Conservation (phyloP, 1,284 basidiomycete genomes). For the Retiboletus flavoniger region DNA sequence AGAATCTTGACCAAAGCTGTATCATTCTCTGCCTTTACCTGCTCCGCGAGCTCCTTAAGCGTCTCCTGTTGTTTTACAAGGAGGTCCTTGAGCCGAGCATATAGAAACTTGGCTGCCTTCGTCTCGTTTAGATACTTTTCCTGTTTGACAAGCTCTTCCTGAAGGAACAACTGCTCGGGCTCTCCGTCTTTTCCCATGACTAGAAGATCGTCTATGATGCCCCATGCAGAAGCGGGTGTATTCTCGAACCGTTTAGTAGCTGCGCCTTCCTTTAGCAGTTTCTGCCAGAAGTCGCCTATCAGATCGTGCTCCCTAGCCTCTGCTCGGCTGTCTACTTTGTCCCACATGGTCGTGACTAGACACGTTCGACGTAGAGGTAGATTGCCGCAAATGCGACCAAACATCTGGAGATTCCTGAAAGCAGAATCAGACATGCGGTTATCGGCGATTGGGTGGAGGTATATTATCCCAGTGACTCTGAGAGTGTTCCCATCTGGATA, state of each 20-base stretch:
- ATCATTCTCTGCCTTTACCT: constrained; percentile 9
- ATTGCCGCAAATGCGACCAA: constrained; percentile 33
- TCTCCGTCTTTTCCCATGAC: background rate
- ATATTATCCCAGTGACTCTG: constrained; percentile 33
- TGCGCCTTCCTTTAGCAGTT: constrained; percentile 36
- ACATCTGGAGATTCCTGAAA: constrained; percentile 44
- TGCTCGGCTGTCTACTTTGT: background rate
- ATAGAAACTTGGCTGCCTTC: background rate
- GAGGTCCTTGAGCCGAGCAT: too few species aligned
- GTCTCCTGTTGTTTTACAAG: constrained; percentile 16
- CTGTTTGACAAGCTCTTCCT: constrained; percentile 29
- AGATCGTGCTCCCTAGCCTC: constrained; percentile 27
- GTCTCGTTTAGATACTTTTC: constrained; percentile 4
- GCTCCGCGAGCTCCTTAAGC: constrained; percentile 14
- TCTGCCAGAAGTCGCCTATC: constrained; percentile 27
- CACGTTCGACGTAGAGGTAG: constrained; percentile 27
- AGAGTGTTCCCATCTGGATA: constrained; percentile 11
- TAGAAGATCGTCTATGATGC: constrained; percentile 7
- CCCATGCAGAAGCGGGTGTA: background rate
- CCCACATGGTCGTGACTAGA: constrained; percentile 43
- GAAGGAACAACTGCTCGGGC: constrained; percentile 18
- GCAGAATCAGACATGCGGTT: constrained; percentile 49
- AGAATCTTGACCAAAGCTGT: background rate
- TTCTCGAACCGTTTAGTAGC: constrained; percentile 12
- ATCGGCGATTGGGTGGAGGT: background rate